A percentile compares a stretch with the other conserved stretches of the same genome.
phyloP scores from a whole-genome alignment of 2,329 filamentous ascomycete genomes.

The Colletotrichum zoysiae region DNA sequence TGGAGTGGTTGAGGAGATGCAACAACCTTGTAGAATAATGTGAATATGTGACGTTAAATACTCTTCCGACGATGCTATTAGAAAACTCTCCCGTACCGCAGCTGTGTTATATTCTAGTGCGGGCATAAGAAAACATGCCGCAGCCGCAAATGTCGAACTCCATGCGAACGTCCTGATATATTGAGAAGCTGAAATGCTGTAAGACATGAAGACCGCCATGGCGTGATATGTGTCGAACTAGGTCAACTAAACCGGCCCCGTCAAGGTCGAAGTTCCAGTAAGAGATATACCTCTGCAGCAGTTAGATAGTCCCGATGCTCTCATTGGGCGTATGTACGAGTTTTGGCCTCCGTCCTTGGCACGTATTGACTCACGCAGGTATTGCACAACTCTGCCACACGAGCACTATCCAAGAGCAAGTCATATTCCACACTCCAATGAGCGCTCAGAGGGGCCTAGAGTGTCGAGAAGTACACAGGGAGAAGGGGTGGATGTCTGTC shows the following conservation, averaged over 20 bases:
- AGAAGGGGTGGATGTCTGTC: not conserved
- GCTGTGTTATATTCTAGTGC: not conserved
- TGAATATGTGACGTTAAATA: not conserved
- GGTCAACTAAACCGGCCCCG: not conserved
- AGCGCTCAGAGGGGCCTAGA: not conserved
- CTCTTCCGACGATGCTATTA: too few species aligned
- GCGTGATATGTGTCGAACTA: not conserved
- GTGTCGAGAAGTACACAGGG: not conserved
- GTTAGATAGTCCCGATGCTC: not conserved
- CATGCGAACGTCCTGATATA: not conserved
- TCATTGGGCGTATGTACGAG: not conserved
- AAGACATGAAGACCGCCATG: conserved; percentile 3
- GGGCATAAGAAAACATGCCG: not conserved
- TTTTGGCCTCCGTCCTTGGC: not conserved
- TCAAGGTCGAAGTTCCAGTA: not conserved
- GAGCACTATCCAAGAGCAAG: not conserved
- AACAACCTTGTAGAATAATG: not conserved
- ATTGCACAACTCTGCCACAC: not conserved
- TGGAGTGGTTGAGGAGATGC: not conserved
- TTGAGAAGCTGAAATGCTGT: not conserved
- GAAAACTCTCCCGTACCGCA: not conserved
- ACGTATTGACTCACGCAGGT: not conserved
- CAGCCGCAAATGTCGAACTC: not conserved
- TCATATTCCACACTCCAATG: not conserved
- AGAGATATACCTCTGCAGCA: not conserved